phyloP scores from a whole-genome alignment of 1,139 yeast genomes.

The Tardiomyces depauwii region DNA sequence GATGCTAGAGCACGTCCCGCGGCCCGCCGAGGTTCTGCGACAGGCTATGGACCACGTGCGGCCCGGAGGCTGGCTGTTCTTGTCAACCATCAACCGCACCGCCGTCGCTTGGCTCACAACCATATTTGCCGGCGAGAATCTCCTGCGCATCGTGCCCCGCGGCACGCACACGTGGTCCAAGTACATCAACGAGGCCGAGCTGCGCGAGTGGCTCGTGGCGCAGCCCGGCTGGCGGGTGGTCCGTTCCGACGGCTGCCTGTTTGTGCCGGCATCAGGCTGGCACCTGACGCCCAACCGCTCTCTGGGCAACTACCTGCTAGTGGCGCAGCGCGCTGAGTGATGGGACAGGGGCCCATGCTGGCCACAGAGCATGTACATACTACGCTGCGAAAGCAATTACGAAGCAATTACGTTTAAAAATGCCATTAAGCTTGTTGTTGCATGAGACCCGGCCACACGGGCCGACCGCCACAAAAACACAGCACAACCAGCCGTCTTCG shows the following conservation, averaged over 20 bases:
- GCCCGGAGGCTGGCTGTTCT: conserved; percentile 75
- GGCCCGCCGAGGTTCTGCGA: conserved; percentile 61
- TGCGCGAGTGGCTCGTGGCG: conserved; percentile 51
- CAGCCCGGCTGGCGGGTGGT: conserved; percentile 44
- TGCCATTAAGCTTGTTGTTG: too few species aligned
- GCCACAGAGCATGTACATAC: too few species aligned
- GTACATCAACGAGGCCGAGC: conserved; percentile 69
- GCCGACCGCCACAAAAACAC: too few species aligned
- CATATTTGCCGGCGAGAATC: conserved; percentile 77
- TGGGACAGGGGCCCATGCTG: too few species aligned
- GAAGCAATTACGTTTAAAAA: too few species aligned
- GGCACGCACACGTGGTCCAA: conserved; percentile 88
- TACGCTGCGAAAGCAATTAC: too few species aligned
- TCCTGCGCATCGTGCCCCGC: conserved; percentile 69
- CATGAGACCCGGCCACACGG: too few species aligned
- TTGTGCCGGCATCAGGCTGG: conserved; percentile 84
- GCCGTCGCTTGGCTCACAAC: conserved; percentile 88
- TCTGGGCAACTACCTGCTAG: conserved; percentile 84
- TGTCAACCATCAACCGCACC: conserved; percentile 89
- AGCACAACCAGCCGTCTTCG: too few species aligned
- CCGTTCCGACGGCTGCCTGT: conserved; percentile 66
- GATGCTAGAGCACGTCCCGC: conserved; percentile 85
- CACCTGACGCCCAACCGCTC: conserved; percentile 20
- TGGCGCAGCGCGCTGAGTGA: conserved; percentile 25
- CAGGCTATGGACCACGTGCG: conserved; percentile 58